Evolutionary conservation across 1,139 yeast species (phyloP).

Genomic region (Pichia sp.): DNA sequence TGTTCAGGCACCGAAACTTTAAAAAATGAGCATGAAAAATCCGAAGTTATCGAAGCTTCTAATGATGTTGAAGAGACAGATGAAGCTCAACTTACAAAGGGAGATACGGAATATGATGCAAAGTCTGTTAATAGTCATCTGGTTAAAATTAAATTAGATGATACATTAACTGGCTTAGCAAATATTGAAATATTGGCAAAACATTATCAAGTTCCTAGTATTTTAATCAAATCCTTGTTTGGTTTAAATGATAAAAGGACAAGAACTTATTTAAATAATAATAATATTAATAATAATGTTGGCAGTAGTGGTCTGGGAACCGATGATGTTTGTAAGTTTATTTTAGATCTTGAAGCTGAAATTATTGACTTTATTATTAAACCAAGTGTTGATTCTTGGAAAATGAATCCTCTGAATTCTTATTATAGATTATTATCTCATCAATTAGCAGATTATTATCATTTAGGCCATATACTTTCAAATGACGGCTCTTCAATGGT

Average conservation of each 20-base stretch:
- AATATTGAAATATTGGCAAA: conserved; percentile 14
- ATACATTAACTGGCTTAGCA: conserved; percentile 6
- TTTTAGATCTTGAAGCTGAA: conserved; percentile 47
- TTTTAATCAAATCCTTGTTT: conserved; percentile 26
- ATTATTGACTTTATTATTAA: conserved; percentile 36
- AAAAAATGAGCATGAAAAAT: not conserved
- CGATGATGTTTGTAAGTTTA: conserved; percentile 31
- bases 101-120: not conserved
- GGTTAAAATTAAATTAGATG: conserved; percentile 12
- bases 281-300: not conserved
- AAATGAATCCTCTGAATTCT: conserved; percentile 53
- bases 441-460: conserved; percentile 63
- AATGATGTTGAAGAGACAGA: not conserved
- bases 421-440: conserved; percentile 62
- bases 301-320: conserved; percentile 7
- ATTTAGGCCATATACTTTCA: conserved; percentile 45
- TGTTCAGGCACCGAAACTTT: not conserved
- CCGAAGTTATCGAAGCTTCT: not conserved
- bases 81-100: not conserved
- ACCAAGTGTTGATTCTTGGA: conserved; percentile 37
- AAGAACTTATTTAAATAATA: conserved; percentile 1
- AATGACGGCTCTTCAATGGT: conserved; percentile 43
- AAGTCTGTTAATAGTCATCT: not conserved
- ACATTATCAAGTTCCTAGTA: conserved; percentile 24
- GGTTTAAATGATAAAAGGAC: conserved; percentile 23